Evolutionary conservation across 1,284 basidiomycete species (phyloP), one percentile per base, ranked within the genome.

Genomic region (Sanghuangporus sanghuang): DNA sequence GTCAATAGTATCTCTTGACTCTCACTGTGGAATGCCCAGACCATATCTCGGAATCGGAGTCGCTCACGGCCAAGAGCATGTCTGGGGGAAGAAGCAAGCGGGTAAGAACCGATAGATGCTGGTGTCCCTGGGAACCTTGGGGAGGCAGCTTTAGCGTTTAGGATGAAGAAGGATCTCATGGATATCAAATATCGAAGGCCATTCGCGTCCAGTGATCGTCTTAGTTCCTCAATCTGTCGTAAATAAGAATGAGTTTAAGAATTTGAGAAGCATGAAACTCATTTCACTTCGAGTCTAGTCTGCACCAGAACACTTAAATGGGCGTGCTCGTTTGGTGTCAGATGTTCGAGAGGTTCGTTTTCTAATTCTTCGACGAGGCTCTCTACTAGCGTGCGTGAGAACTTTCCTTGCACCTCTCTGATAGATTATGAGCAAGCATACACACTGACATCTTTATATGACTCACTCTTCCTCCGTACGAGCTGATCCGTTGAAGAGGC

Each of bases 1-100:
- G 82, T 79, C 40, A 98, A 73, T 12, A 98, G 75, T 44, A 96
- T 75, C 23, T 92, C 92, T 71, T 98, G 95, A 69, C 87, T 92
- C 73, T 96, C 91, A 72, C 95, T 97, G 71, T 96, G 92, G 70
- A 90, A 95, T 0, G 95, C 96, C 95, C 95, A 98, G 8, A 96
- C 82, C 77, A 96, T 93, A 73, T 98, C 96, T 44, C 95, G 86
- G 73, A 92, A 96, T 21, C 92, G 86, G 57, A 96, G 79, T 14
- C 92, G 86, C 66, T 87, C 84, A 69, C 91, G 79, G 64, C 83
- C 79, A 40, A 80, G 81, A 39, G 81, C 78, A 65, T 76, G 76
- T 57, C 27, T 42, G 5, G 62, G 42, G 14, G 23, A 32, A 16
- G 58, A 59, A 49, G 76, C 77, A 74, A 6, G 81, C 79, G 48